Evolutionary conservation across 352 stramenopile genomes (phyloP).

Genomic region (Phytopythium helicoides): DNA sequence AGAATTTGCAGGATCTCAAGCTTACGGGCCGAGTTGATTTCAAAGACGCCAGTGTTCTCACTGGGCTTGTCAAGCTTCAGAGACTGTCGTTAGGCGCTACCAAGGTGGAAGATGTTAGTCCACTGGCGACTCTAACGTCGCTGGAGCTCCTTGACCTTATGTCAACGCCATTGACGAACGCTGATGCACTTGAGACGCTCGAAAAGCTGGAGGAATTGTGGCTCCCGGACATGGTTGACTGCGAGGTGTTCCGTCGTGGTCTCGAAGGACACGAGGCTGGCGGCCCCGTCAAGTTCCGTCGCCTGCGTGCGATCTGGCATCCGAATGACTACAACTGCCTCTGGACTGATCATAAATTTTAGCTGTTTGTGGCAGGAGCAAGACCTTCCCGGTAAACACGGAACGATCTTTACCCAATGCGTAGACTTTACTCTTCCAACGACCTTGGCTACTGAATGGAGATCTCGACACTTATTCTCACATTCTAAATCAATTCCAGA

Average conservation of each 20-base stretch:
- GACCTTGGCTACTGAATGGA: no score
- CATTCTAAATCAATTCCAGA: no score
- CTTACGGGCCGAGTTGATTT: slow-evolving; percentile 60
- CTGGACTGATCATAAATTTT: slow-evolving; percentile 55
- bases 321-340: slow-evolving; percentile 65
- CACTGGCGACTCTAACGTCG: slow-evolving; percentile 25
- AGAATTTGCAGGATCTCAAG: slow-evolving; percentile 41
- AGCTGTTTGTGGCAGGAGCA: no score
- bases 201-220: slow-evolving; percentile 42
- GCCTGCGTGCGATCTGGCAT: slow-evolving; percentile 54
- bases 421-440: no score
- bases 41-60: slow-evolving; percentile 40
- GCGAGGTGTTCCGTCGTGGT: slow-evolving; percentile 26
- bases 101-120: slow-evolving; percentile 37
- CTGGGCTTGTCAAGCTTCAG: slow-evolving; percentile 32
- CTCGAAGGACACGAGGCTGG: not conserved
- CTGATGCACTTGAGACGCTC: slow-evolving; percentile 31
- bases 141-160: slow-evolving; percentile 50
- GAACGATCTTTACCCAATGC: no score
- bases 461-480: no score
- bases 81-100: slow-evolving; percentile 48
- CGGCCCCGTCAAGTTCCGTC: slow-evolving; percentile 33
- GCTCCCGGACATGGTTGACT: slow-evolving; percentile 42
- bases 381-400: no score
- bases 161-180: slow-evolving; percentile 39